Base-by-base conservation (phyloP, 768 basidiomycete genomes). In the Cystobasidium tubakii region DNA sequence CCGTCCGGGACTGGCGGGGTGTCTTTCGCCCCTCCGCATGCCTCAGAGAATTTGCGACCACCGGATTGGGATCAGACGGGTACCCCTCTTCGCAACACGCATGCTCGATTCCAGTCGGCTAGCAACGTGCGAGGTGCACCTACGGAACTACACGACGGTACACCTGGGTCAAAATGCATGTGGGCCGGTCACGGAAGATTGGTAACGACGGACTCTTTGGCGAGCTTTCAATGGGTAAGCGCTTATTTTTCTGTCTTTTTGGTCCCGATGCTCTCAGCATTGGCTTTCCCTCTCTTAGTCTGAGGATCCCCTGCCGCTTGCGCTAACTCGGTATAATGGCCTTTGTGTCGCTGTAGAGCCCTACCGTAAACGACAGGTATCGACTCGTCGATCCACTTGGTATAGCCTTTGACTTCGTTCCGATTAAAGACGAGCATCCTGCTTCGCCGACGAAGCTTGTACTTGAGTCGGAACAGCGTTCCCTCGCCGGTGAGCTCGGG, bases 91-190 rank as follows among this genome's bases (percentile, higher is more conserved):
- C 25, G 57, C 10, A 10, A 60, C 21, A 27, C 33, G 2, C 57
- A 60, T 60, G 57, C 57, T 29, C 57, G 57, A 4, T 60, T 60
- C 27, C 17, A 60, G 57, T 60, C 57, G 4, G 57, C 57, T 31
- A 60, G 57, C 21, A 60, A 60, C 29, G 57, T 60, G 13, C 57
- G 57, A 25, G 57, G 57, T 60, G 57, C 57, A 27, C 25, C 57
- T 15, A 29, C 57, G 4, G 57, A 60, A 23, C 9, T 25, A 17
- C 29, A 15, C 29, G 57, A 60, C 21, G 33, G 33, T 29, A 29
- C 57, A 29, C 57, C 57, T 7, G 39, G 39, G 6, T 12, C 10
- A 23, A 60, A 34, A 29, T 60, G 12, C 57, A 31, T 27, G 6
- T 60, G 57, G 57, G 57, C 12, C 23, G 23, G 12, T 6, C 57